Evolutionary conservation across 805 yeast species (phyloP), one percentile per base, ranked within the genome.

Genomic region (Wickerhamiella australiensis): DNA sequence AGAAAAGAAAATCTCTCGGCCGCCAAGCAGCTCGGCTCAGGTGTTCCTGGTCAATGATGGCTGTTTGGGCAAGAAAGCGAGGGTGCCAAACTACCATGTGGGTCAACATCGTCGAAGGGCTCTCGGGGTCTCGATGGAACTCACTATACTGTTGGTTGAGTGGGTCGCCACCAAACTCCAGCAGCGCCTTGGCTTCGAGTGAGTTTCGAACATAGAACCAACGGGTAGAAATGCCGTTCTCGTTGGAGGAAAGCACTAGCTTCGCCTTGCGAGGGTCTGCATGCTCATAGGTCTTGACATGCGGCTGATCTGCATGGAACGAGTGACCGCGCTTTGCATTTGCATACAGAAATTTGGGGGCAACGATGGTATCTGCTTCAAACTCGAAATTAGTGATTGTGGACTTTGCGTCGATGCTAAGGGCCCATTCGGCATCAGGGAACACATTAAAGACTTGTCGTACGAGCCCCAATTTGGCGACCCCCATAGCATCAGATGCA

Each of bases 61-160:
- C 79, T 2, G 85, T 73, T 59, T 76, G 79, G 46, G 81, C 73
- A 56, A 86, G 68, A 17, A 84, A 65, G 15, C 74, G 75, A 12
- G 95, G 94, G 61, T 86, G 96, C 96, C 95, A 86, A 64, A 84
- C 94, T 54, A 85, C 68, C 23, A 85, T 71, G 60, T 86, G 95
- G 4, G 83, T 73, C 31, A 85, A 56, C 2, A 85, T 83, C 13
- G 44, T 42, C 13, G 45, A 52, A 5, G 49, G 46, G 15, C 54
- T 47, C 22, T 35, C 15, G 7, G 55, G 47, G 25, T 51, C 53
- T 9, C 57, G 78, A 7, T 75, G 76, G 65, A 83, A 82, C 51
- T 72, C 74, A 37, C 59, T 60, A 63, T 81, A 85, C 46, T 74
- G 73, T 61, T 81, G 72, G 59, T 77, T 78, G 41, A 85, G 69